Base-by-base conservation (phyloP, 2,329 filamentous ascomycete species). In the Exophiala sideris region DNA sequence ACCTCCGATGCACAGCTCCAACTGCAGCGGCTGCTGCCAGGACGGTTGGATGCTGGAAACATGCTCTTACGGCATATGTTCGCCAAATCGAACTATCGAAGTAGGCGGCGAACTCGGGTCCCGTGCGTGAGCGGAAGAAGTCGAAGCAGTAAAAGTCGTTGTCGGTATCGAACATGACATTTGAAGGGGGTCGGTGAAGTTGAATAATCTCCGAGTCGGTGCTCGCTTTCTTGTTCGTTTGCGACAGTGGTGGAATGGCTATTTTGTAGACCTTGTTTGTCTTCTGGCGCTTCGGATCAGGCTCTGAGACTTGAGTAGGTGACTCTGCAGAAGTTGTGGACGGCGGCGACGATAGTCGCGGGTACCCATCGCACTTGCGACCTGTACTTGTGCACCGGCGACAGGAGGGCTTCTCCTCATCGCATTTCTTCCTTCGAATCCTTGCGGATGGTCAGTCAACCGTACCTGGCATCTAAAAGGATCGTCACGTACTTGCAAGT, bases 361-460 rank as follows among this genome's bases (percentile, higher is more conserved):
- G 34, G 50, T 69, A 69, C 29, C 67, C 67, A 48, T 68, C 66
- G 49, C 66, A 69, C 52, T 64, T 64, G 18, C 67, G 64, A 24
- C 67, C 67, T 14, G 67, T 69, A 24, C 64, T 65, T 5, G 63
- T 64, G 55, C 67, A 70, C 47, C 63, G 57, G 12, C 50, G 46
- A 53, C 67, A 69, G 24, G 45, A 54, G 2, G 67, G 67, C 14
- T 64, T 66, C n/a, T 62, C 61, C 50, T 69, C 67, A 44, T 65
- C 67, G 45, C 67, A 70, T 52, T 70, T 70, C 39, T 68, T 64
- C 12, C 66, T 61, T 48, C 67, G 44, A 29, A 62, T 63, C 45
- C 57, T 59, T 59, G 36, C 32, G 9, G 24, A 21, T 24, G 10
- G 32, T 35, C 29, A 29, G 54, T 34, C 3, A 41, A n/a, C 14